Base-by-base conservation (phyloP, 2,329 filamentous ascomycete species). In the Coniella lustricola region DNA sequence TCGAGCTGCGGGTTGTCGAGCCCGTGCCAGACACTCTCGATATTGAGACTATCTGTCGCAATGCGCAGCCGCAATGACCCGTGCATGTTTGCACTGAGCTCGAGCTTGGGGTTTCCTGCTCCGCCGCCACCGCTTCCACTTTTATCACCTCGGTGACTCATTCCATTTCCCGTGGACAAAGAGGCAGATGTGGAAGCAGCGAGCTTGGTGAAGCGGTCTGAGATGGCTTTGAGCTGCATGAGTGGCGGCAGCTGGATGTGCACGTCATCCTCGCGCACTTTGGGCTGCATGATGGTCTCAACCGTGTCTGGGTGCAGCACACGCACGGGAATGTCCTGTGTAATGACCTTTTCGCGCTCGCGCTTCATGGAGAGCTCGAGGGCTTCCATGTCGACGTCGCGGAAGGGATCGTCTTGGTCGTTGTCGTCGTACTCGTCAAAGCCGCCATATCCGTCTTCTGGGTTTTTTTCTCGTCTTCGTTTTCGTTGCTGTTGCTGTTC, bases 251-350 rank as follows among this genome's bases (percentile, higher is more conserved):
- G 76, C 46, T 90, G 82, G 61, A 98, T 95, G 67, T 97, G 87
- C 3, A 96, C 90, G 60, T 97, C 93, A 34, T 91, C 89, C 58
- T 95, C 90, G 51, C 88, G 84, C 51, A 90, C 89, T 52, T 84
- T 82, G 13, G 93, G 93, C 69, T 98, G 91, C 70, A 95, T 89
- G 54, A 97, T 82, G n/a, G 83, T 86, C 60, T 93, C 87, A n/a
- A 97, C 89, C 0, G 81, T 85, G 45, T 85, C 81, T 2, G 87
- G 83, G 50, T 87, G 82, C 9, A 98, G 77, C 1, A 98, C 90
- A 16, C 90, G 84, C 37, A 97, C 85, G n/a, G 93, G 93, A 34
- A 98, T 86, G 66, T 97, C 90, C 62, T 98, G 93, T 1, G 90
- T 95, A 60, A 98, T 86, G 58, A 94, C 77, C 54, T 93, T 95